phyloP scores from a whole-genome alignment of 768 basidiomycete species.

The Strobilomyces confusus region DNA sequence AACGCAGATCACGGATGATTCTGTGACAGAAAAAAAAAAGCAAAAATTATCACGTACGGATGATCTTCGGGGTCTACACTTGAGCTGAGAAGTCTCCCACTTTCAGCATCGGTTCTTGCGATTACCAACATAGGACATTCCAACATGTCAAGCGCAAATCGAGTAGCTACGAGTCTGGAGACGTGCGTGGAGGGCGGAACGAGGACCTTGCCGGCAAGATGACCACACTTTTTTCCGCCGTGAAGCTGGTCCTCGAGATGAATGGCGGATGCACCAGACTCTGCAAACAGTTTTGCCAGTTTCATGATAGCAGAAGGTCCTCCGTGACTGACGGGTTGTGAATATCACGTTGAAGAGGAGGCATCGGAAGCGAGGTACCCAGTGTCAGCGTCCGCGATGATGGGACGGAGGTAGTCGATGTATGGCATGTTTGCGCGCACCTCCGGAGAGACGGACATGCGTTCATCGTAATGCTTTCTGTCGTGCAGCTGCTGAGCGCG shows the following conservation, averaged over 20 bases:
- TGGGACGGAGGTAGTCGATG: slow-evolving; percentile 85
- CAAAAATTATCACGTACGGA: slow-evolving; percentile 34
- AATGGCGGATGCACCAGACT: slow-evolving; percentile 86
- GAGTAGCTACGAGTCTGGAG: slow-evolving; percentile 77
- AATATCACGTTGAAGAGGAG: background rate
- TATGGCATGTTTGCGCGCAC: slow-evolving; percentile 69
- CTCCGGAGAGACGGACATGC: slow-evolving; percentile 60
- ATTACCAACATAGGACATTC: slow-evolving; percentile 86
- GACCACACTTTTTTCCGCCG: slow-evolving; percentile 94
- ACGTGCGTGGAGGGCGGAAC: slow-evolving; percentile 88
- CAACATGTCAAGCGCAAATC: slow-evolving; percentile 89
- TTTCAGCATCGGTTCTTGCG: slow-evolving; percentile 90
- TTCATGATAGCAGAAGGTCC: slow-evolving; percentile 95
- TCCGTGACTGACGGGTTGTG: slow-evolving; percentile 60
- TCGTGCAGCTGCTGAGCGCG: slow-evolving; percentile 92
- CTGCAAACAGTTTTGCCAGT: slow-evolving; percentile 90
- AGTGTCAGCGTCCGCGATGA: slow-evolving; percentile 93
- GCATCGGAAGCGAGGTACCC: slow-evolving; percentile 49
- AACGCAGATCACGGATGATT: slow-evolving; percentile 7
- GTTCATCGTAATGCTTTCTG: slow-evolving; percentile 88
- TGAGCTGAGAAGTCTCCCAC: slow-evolving; percentile 77
- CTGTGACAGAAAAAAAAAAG: background rate
- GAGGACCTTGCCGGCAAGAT: slow-evolving; percentile 88
- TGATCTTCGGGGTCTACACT: slow-evolving; percentile 83
- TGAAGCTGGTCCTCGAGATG: slow-evolving; percentile 94